These are phyloP conservation scores for Dentipellis sp. DNA, from an alignment of 768 basidiomycete species.

Conservation along the genomic window DNA sequence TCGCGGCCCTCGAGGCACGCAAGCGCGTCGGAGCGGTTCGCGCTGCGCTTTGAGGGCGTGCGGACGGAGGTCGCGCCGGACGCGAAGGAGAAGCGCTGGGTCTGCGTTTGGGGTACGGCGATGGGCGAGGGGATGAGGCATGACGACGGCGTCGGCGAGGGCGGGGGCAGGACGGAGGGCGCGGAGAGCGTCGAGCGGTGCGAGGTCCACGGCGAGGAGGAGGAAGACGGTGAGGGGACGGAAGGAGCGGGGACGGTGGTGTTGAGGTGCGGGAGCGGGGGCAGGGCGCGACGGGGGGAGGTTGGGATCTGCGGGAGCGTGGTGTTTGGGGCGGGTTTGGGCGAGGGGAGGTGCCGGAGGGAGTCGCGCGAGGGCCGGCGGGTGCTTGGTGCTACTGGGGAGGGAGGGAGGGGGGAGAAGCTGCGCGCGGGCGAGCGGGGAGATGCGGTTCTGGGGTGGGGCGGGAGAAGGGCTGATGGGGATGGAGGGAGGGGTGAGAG, in stretches of 20 bases:
- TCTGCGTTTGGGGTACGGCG: slow-evolving; percentile 10
- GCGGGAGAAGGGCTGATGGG: too few relatives aligned
- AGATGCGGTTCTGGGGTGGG: too few relatives aligned
- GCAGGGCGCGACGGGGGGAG: not conserved
- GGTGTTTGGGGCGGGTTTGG: slow-evolving; percentile 48
- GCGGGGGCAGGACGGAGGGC: slow-evolving; percentile 11
- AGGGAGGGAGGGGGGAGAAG: slow-evolving; percentile 1
- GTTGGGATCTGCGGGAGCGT: slow-evolving; percentile 38
- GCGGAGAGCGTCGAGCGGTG: slow-evolving; percentile 4
- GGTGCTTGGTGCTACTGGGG: slow-evolving; percentile 4
- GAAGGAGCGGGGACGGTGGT: not conserved
- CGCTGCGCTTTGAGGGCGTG: slow-evolving; percentile 7
- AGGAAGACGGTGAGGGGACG: slow-evolving; percentile 1
- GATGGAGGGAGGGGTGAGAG: too few relatives aligned
- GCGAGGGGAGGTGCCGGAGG: slow-evolving; percentile 43
- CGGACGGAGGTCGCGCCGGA: slow-evolving; percentile 8
- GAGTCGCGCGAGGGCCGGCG: slow-evolving; percentile 32
- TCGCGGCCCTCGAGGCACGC: slow-evolving; percentile 54
- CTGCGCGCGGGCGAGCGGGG: not conserved
- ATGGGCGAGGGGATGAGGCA: slow-evolving; percentile 16
- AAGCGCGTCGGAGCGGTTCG: slow-evolving; percentile 31
- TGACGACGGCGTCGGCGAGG: slow-evolving; percentile 26
- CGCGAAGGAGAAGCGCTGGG: slow-evolving; percentile 11
- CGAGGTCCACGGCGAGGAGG: not conserved
- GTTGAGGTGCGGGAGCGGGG: not conserved